Evolutionary conservation across 805 yeast species (phyloP).

Genomic region (Candida oleophila): DNA sequence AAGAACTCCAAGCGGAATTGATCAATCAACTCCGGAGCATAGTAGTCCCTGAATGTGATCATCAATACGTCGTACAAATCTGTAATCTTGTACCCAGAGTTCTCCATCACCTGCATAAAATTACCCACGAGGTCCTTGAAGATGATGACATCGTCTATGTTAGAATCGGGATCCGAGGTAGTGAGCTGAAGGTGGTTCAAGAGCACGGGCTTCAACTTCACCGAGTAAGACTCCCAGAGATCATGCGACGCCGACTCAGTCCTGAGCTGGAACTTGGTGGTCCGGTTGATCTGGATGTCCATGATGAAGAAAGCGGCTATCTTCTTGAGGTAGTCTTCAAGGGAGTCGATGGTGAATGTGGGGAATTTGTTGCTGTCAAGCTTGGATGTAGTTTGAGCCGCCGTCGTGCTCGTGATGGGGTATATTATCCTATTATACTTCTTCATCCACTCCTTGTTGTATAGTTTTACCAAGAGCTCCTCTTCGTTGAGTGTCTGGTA

Average conservation of each 20-base stretch:
- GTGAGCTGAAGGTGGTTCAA: constrained; percentile 42
- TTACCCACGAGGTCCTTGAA: constrained; percentile 67
- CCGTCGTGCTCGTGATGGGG: constrained; percentile 51
- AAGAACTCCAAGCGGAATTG: constrained; percentile 63
- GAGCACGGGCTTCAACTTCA: constrained; percentile 60
- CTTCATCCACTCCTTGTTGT: constrained; percentile 67
- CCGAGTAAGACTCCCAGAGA: constrained; percentile 69
- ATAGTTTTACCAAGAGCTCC: constrained; percentile 58
- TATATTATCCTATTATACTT: constrained; percentile 71
- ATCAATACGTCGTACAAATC: constrained; percentile 64
- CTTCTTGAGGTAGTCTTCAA: constrained; percentile 57
- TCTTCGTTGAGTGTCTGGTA: constrained; percentile 70
- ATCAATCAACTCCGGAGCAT: constrained; percentile 52
- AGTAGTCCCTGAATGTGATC: constrained; percentile 54
- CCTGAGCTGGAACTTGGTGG: constrained; percentile 65
- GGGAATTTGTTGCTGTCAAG: constrained; percentile 24
- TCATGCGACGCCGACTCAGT: constrained; percentile 62
- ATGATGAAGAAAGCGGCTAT: constrained; percentile 75
- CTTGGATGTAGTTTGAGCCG: constrained; percentile 9
- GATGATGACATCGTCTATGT: constrained; percentile 46
- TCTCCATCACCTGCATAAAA: constrained; percentile 74
- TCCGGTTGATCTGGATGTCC: constrained; percentile 65
- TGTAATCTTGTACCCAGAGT: constrained; percentile 58
- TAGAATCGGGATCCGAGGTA: constrained; percentile 6
- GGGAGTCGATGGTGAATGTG: constrained; percentile 30